phyloP scores from a whole-genome alignment of 2,329 filamentous ascomycete genomes.

The Epichloe brachyelytri region DNA sequence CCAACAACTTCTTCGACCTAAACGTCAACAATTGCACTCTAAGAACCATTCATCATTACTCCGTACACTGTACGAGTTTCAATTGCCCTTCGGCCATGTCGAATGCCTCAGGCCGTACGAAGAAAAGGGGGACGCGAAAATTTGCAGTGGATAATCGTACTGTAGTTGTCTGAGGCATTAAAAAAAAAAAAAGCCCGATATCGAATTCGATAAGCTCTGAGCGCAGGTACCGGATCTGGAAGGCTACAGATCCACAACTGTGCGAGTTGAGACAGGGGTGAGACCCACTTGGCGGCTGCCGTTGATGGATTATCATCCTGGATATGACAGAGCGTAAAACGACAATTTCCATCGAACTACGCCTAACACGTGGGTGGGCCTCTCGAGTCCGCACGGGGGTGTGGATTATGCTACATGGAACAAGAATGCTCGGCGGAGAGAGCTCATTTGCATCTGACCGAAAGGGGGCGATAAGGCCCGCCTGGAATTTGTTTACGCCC shows the following conservation, averaged over 20 bases:
- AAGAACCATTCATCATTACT: too few relatives aligned
- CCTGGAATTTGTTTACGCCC: neutral
- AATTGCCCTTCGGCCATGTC: neutral
- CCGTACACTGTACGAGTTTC: neutral
- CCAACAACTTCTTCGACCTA: too few relatives aligned
- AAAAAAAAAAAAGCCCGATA: constrained; percentile 5
- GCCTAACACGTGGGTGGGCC: constrained; percentile 12
- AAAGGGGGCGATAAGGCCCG: too few relatives aligned
- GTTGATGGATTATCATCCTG: constrained; percentile 2
- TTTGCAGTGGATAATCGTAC: constrained; percentile 4
- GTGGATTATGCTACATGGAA: constrained; percentile 3
- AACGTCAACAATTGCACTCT: too few relatives aligned
- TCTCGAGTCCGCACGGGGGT: neutral
- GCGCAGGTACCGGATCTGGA: constrained; percentile 6
- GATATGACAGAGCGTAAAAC: neutral
- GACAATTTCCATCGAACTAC: constrained; percentile 3
- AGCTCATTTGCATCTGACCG: too few relatives aligned
- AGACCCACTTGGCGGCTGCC: constrained; percentile 7
- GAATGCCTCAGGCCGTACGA: neutral
- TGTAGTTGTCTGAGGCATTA: constrained; percentile 12
- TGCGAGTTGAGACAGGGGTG: constrained; percentile 4
- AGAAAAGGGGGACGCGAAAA: constrained; percentile 4
- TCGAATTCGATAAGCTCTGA: constrained; percentile 7
- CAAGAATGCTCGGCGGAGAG: neutral
- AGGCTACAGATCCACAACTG: neutral